phyloP scores from a whole-genome alignment of 768 basidiomycete species.

The Xerocomellus amylosporus region DNA sequence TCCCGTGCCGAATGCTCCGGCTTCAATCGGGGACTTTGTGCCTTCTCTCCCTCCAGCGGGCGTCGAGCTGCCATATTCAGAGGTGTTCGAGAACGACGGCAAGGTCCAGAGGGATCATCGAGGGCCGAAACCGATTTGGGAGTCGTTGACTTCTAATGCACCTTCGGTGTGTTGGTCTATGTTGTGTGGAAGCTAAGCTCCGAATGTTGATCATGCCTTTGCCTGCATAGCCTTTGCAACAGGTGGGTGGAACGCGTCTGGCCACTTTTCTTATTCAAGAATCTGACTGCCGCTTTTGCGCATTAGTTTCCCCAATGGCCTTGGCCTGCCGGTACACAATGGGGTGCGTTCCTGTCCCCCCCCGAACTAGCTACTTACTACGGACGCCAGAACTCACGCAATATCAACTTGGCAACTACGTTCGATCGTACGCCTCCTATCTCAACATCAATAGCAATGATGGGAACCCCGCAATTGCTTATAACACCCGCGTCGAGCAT shows the following conservation, averaged over 20 bases:
- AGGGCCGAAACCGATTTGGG: neutral
- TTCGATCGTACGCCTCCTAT: slow-evolving; percentile 7
- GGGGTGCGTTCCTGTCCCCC: slow-evolving; percentile 1
- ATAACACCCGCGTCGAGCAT: slow-evolving; percentile 47
- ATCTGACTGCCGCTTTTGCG: neutral
- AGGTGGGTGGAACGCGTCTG: neutral
- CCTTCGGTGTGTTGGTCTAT: neutral
- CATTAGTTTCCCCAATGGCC: slow-evolving; percentile 11
- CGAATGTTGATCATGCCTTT: too few relatives aligned
- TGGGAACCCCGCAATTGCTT: slow-evolving; percentile 35
- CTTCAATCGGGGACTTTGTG: neutral
- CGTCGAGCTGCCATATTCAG: neutral
- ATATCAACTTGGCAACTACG: slow-evolving; percentile 33
- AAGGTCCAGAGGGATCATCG: neutral
- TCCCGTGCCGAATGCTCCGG: neutral
- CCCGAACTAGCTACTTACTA: neutral
- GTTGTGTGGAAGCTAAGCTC: too few relatives aligned
- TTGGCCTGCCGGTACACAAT: slow-evolving; percentile 11
- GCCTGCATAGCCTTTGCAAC: neutral
- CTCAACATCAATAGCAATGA: slow-evolving; percentile 29
- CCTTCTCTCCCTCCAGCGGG: neutral
- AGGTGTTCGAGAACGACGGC: neutral
- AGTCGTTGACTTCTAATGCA: neutral
- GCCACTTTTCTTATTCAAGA: neutral
- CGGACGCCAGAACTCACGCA: slow-evolving; percentile 31